These are phyloP conservation scores for Panicum miliaceum DNA, from an alignment of 176 grass and related monocot genomes.

Conservation along the genomic window DNA sequence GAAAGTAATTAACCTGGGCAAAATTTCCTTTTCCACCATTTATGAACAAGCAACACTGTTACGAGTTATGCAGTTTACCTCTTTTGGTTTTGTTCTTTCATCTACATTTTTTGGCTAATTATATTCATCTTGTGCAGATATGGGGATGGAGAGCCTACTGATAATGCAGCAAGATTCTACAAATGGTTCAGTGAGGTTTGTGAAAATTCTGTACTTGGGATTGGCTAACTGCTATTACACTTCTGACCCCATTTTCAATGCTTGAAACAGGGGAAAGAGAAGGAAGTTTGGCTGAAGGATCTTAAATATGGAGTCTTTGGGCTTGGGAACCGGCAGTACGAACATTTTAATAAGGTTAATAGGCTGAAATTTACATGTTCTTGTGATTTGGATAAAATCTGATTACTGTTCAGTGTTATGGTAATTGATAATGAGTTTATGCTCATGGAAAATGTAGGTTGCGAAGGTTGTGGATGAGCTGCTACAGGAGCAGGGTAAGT, in stretches of 20 bases:
- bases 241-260: slow-evolving; percentile 31
- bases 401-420: slow-evolving; percentile 33
- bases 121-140: slow-evolving; percentile 51
- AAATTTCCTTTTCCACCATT: neutral
- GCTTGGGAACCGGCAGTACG: slow-evolving; percentile 90
- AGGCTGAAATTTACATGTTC: slow-evolving; percentile 25
- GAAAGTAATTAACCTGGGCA: neutral
- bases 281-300: slow-evolving; percentile 70
- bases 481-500: slow-evolving; percentile 73
- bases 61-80: neutral
- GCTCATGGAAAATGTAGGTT: slow-evolving; percentile 61
- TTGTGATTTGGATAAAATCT: slow-evolving; percentile 12
- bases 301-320: slow-evolving; percentile 94
- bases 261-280: slow-evolving; percentile 69
- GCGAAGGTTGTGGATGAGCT: slow-evolving; percentile 79
- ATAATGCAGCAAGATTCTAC: slow-evolving; percentile 95
- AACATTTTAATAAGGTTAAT: slow-evolving; percentile 97
- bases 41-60: neutral
- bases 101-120: slow-evolving; percentile 15
- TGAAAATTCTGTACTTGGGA: neutral
- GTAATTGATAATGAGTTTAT: slow-evolving; percentile 35
- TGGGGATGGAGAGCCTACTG: slow-evolving; percentile 93
- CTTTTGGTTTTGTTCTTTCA: neutral
- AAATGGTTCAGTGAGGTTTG: slow-evolving; percentile 96
- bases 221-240: neutral